Percentiles rank a stretch among this genome's conserved stretches.
Evolutionary conservation across 768 basidiomycete species (phyloP).

Genomic region (Saitozyma sp.): DNA sequence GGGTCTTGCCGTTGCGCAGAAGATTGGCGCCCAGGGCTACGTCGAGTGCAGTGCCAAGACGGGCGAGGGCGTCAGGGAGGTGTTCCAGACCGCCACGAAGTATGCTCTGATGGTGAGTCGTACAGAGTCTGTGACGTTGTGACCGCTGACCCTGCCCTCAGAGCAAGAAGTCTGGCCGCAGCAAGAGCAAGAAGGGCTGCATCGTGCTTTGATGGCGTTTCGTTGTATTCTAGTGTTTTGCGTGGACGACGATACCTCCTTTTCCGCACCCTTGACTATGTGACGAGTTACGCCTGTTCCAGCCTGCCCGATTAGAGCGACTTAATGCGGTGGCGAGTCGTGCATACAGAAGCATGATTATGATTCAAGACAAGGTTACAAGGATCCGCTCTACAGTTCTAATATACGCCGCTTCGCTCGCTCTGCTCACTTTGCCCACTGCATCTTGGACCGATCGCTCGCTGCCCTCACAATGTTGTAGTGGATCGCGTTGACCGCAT

Average conservation of each 20-base stretch:
- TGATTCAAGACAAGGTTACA: not conserved
- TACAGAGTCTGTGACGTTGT: not conserved
- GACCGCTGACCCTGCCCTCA: constrained; percentile 2
- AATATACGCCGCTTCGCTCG: not conserved
- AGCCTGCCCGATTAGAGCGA: no score
- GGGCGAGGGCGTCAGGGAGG: constrained; percentile 94
- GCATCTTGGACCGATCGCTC: constrained; percentile 29
- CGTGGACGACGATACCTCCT: constrained; percentile 2
- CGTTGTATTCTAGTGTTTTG: constrained; percentile 25
- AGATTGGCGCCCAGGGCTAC: constrained; percentile 95
- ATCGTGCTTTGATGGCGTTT: constrained; percentile 36
- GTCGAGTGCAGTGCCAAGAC: constrained; percentile 96
- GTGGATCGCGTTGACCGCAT: constrained; percentile 62
- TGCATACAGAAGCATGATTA: no score
- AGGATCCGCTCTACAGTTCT: not conserved
- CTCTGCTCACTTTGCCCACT: constrained; percentile 29
- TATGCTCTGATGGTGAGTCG: constrained; percentile 64
- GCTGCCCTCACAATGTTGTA: constrained; percentile 58
- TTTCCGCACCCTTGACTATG: not conserved
- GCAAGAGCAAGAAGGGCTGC: constrained; percentile 39
- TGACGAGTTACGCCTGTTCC: no score
- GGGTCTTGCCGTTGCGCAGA: constrained; percentile 92
- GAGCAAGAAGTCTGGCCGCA: constrained; percentile 47
- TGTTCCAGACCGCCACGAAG: constrained; percentile 96
- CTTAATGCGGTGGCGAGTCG: no score